Base-by-base conservation (phyloP, 345 rosid species). In the Eucalyptus victrix region DNA sequence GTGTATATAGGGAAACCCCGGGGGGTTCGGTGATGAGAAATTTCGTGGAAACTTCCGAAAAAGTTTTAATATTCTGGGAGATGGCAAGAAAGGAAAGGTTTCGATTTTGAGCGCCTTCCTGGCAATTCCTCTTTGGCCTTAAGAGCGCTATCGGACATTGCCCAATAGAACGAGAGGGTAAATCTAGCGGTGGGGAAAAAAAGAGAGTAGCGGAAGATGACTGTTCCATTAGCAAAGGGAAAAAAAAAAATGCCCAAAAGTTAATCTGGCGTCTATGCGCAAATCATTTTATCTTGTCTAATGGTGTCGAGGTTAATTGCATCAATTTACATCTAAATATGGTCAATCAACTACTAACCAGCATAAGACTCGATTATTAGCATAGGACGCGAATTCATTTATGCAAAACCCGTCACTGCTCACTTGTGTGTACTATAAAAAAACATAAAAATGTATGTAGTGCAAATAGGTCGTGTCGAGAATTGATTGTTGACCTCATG, bases 351-450 rank as follows among this genome's bases (percentile, higher is more conserved):
- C 58, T 53, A 13, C 15, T 28, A 3, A 13, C 1, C 4, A 12
- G 17, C 17, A 60, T 60, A 28, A 28, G 69, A 12, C 69, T 6
- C 16, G 4, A 30, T 28, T 60, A 28, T 60, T 30, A 28, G 2
- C 69, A 13, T 28, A 60, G 28, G 34, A 28, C 16, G 32, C 1
- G 67, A 60, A 28, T 28, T 28, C 67, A 60, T 28, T 60, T 60
- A 1, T 60, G 17, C 32, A 1, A 60, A 60, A 60, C 69, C 17
- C 4, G 8, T 1, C 0, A 30, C 67, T 12, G 2, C 16, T 12
- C 32, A 28, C 4, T 13, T 12, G 69, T 17, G 2, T 12, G 69
- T 28, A 6, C 32, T 28, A 60, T 12, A 53, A 53, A 53, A 53
- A 53, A 53, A 53, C 11, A 0, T 19, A 21, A 53, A 53, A 53